phyloP scores from a whole-genome alignment of 164 flowering plant species.

The Vitis cinerea region DNA sequence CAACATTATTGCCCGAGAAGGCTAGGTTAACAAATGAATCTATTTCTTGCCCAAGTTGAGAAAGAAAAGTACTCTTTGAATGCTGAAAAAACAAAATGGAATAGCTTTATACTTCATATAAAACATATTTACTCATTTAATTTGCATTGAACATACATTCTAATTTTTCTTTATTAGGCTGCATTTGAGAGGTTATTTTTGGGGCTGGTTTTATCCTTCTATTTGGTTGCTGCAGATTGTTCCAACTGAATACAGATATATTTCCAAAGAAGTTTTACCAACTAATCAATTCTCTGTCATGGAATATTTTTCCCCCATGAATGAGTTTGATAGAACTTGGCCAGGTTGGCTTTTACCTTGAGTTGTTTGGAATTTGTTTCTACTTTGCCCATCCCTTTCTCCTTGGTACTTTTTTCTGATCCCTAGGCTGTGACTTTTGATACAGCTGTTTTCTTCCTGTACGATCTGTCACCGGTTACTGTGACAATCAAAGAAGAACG shows the following conservation, averaged over 20 bases:
- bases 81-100: neutral
- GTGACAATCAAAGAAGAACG: slow-evolving; percentile 96
- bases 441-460: slow-evolving; percentile 97
- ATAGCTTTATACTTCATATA: neutral
- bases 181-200: no score
- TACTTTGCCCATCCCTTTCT: neutral
- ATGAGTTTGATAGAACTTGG: slow-evolving; percentile 73
- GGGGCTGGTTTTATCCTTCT: neutral
- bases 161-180: neutral
- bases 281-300: slow-evolving; percentile 98
- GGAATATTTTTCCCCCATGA: slow-evolving; percentile 82
- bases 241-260: slow-evolving; percentile 88
- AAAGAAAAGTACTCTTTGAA: no score
- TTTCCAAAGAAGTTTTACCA: slow-evolving; percentile 84
- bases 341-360: slow-evolving; percentile 64
- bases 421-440: neutral
- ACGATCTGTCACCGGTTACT: slow-evolving; percentile 96
- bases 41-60: no score
- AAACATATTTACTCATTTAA: neutral
- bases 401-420: neutral
- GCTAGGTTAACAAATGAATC: no score
- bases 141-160: neutral
- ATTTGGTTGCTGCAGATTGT: slow-evolving; percentile 53
- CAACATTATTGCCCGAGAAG: neutral
- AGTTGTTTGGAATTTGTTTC: slow-evolving; percentile 1